Base-by-base conservation (phyloP, 2,329 filamentous ascomycete species). In the Aspergillus hortae region DNA sequence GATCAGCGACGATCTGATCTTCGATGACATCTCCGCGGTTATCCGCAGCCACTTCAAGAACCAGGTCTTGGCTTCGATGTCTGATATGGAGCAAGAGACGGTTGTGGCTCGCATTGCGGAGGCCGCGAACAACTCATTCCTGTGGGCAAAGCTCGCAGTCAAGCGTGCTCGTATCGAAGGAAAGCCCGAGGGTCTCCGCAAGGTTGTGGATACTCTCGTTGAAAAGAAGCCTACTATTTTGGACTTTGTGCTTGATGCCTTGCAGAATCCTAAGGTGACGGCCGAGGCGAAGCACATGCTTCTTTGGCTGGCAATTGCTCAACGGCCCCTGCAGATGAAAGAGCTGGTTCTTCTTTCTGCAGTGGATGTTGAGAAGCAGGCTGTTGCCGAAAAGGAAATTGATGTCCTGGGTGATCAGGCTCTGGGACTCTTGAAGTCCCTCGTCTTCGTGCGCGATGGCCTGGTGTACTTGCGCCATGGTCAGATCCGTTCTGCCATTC, bases 121-220 rank as follows among this genome's bases (percentile, higher is more conserved):
- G 21, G 67, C 64, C 7, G 63, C 72, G 6, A 60, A 65, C 7
- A 66, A 68, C 10, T 74, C 71, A 5, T 73, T 74, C 51, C 63
- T 74, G 0, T 72, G 69, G 66, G 71, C 68, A 4, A 74, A 71
- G 55, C 61, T 74, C 7, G 65, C 63, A 7, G 49, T 65, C 2
- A 70, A 68, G 56, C 59, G 56, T 11, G 56, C 66, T 21, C 62
- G 64, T 17, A 52, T 58, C 19, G 70, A 70, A 51, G 51, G 57
- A n/a, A 56, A 49, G 3, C 45, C 56, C 4, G 51, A 71, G 10
- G 56, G 33, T 11, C 49, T 72, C 4, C 44, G 46, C 23, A 69
- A 68, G 53, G 57, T 61, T 1, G 56, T 72, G 3, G 68, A 71
- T 11, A 50, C 45, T 3, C n/a, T 73, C 0, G 43, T 62, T 2